A percentile compares a stretch with the other conserved stretches of the same genome.
These are phyloP conservation scores for Sphaerulina vaccinii DNA, from an alignment of 2,329 filamentous ascomycete genomes.

Conservation along the genomic window DNA sequence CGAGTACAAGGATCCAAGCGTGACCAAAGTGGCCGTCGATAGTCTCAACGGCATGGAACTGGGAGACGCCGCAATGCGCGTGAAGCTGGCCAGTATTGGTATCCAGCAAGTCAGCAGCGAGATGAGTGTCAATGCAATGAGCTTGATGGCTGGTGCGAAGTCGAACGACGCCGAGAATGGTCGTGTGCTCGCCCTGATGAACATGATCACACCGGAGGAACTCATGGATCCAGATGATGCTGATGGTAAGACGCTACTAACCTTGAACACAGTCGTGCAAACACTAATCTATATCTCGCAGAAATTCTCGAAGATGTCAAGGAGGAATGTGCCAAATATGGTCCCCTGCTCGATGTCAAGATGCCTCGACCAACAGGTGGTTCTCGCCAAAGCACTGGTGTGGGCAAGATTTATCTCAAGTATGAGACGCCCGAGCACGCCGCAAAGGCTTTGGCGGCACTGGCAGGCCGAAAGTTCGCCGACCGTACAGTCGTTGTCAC, in stretches of 20 bases:
- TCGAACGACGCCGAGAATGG: slow-evolving; percentile 77
- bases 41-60: slow-evolving; percentile 92
- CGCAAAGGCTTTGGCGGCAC: slow-evolving; percentile 78
- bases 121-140: slow-evolving; percentile 96
- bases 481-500: slow-evolving; percentile 95
- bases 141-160: slow-evolving; percentile 83
- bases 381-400: slow-evolving; percentile 78
- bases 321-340: slow-evolving; percentile 92
- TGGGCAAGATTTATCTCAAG: slow-evolving; percentile 98
- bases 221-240: slow-evolving; percentile 93
- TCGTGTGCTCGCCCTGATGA: slow-evolving; percentile 85
- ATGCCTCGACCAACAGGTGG: slow-evolving; percentile 83
- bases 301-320: slow-evolving; percentile 95
- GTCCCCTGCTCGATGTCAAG: slow-evolving; percentile 82
- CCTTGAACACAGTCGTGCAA: not conserved
- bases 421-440: slow-evolving; percentile 77
- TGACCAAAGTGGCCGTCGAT: slow-evolving; percentile 83
- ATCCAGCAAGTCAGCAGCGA: slow-evolving; percentile 92
- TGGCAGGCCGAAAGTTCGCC: slow-evolving; percentile 93
- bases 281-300: slow-evolving; percentile 40
- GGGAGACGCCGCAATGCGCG: slow-evolving; percentile 80
- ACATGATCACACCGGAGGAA: slow-evolving; percentile 98
- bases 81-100: slow-evolving; percentile 85
- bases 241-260: slow-evolving; percentile 62
- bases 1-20: slow-evolving; percentile 77